phyloP scores from a whole-genome alignment of 257 asterid species.

The Solanum chilense region DNA sequence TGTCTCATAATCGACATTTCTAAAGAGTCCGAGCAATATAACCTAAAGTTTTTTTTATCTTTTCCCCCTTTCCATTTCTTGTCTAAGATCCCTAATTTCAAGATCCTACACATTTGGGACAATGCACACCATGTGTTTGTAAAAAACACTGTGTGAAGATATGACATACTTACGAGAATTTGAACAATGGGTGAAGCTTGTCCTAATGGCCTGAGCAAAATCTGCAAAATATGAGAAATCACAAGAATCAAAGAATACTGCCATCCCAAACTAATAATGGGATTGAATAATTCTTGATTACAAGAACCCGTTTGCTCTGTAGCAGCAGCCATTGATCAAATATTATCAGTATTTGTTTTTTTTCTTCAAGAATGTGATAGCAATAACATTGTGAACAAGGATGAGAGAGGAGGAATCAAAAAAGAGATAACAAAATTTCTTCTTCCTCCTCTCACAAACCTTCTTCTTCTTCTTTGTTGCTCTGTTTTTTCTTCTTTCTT shows the following conservation, averaged over 20 bases:
- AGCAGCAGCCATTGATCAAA: constrained; percentile 19
- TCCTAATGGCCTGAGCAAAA: constrained; percentile 77
- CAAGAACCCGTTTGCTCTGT: constrained; percentile 4
- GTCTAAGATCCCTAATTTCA: neutral
- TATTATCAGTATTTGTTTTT: neutral
- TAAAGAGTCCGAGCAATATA: neutral
- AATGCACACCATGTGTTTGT: neutral
- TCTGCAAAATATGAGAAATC: constrained; percentile 78
- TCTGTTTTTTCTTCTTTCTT: neutral
- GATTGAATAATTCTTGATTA: constrained; percentile 53
- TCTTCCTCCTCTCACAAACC: neutral
- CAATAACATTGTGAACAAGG: neutral
- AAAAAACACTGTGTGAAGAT: constrained; percentile 11
- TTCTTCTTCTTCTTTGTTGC: neutral
- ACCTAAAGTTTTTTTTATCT: neutral
- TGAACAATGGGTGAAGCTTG: constrained; percentile 93
- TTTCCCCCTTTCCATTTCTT: neutral
- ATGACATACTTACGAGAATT: constrained; percentile 92
- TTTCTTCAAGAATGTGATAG: neutral
- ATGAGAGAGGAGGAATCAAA: neutral
- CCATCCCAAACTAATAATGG: constrained; percentile 68
- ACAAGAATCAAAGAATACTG: constrained; percentile 86
- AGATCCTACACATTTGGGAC: neutral
- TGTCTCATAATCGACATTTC: neutral
- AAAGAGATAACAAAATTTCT: neutral